A percentile compares a stretch with the other conserved stretches of the same genome.
phyloP scores from a whole-genome alignment of 2,329 filamentous ascomycete genomes.

The Fonsecaea monophora region DNA sequence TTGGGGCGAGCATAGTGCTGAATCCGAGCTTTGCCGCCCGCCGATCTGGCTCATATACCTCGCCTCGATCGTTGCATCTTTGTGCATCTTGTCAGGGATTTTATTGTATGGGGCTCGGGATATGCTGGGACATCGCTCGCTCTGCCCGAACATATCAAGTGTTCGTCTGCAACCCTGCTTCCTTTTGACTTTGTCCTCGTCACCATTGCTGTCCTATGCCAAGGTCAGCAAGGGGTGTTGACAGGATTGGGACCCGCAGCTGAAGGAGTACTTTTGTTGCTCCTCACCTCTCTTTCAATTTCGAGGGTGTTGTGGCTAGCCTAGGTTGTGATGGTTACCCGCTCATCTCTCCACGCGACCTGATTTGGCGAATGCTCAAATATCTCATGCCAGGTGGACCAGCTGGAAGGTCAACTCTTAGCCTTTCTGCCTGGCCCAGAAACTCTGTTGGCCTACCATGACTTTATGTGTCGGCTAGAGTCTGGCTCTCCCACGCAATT shows the following conservation, averaged over 20 bases:
- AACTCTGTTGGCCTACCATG: background rate
- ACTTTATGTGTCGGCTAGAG: background rate
- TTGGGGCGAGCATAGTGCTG: background rate
- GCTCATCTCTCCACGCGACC: background rate
- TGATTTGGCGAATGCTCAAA: background rate
- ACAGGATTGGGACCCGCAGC: background rate
- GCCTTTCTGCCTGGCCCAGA: background rate
- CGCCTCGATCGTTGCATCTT: background rate
- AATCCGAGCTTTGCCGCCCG: background rate
- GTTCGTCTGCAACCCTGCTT: background rate
- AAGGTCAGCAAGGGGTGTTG: background rate
- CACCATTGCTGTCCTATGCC: background rate
- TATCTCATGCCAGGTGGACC: background rate
- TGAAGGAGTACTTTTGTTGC: background rate
- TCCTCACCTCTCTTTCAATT: background rate
- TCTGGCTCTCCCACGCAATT: background rate
- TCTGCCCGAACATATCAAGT: background rate
- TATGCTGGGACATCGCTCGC: background rate
- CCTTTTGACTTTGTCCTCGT: background rate
- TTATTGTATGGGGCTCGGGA: background rate
- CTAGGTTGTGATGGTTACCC: background rate
- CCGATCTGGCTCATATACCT: background rate
- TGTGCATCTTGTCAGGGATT: background rate
- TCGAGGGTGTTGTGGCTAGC: background rate
- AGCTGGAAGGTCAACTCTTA: background rate